Conservation (phyloP, 495 filamentous ascomycete species). For the Xylaria acuta region DNA sequence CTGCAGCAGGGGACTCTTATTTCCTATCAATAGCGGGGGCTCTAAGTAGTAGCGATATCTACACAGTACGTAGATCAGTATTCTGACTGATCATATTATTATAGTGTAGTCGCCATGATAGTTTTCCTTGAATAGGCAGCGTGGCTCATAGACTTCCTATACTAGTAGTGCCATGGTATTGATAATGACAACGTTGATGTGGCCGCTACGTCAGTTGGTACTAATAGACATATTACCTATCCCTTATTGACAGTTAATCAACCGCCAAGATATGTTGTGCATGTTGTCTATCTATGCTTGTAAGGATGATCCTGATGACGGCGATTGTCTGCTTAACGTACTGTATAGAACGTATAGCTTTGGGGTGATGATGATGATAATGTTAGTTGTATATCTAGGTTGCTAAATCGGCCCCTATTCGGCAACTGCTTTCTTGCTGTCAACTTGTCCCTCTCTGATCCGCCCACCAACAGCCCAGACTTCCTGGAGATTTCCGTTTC, state of each 20-base stretch:
- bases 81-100: not conserved
- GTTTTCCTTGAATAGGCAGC: not conserved
- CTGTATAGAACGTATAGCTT: not conserved
- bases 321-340: not conserved
- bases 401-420: not conserved
- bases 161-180: not conserved
- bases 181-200: not conserved
- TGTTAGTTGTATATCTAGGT: not conserved
- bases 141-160: not conserved
- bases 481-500: not conserved
- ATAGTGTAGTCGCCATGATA: not conserved
- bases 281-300: not conserved
- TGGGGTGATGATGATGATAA: not conserved
- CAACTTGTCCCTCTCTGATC: not conserved
- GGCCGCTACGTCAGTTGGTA: not conserved
- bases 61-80: not conserved
- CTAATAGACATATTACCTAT: not conserved
- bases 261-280: conserved; percentile 16
- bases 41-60: not conserved
- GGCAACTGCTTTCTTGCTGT: not conserved
- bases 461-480: not conserved
- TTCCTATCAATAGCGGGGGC: conserved; percentile 8
- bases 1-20: conserved; percentile 5
- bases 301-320: not conserved
- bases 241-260: not conserved